phyloP scores from a whole-genome alignment of 2,329 filamentous ascomycete species.

The Sclerotinia sclerotiorum region DNA sequence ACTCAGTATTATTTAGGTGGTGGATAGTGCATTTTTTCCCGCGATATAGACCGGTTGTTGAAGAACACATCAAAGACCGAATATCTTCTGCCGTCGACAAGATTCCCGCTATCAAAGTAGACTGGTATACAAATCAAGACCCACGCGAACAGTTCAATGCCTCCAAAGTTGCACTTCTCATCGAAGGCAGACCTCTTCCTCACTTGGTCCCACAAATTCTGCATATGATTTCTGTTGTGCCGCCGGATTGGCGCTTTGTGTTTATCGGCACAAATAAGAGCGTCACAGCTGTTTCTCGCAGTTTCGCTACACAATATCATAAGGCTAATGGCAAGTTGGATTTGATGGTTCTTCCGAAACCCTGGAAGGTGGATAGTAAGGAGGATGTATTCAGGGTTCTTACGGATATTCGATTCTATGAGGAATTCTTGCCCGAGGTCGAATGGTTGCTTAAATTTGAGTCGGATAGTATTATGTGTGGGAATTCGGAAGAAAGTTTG shows the following conservation, averaged over 20 bases:
- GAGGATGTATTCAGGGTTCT: constrained; percentile 55
- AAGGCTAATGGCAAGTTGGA: constrained; percentile 49
- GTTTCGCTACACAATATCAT: constrained; percentile 50
- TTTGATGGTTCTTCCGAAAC: constrained; percentile 24
- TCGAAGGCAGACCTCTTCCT: constrained; percentile 53
- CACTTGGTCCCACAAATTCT: constrained; percentile 54
- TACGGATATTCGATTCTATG: constrained; percentile 54
- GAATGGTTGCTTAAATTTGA: constrained; percentile 58
- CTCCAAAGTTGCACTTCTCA: constrained; percentile 51
- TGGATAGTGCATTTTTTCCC: constrained; percentile 48
- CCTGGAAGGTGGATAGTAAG: constrained; percentile 39
- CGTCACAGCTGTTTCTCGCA: constrained; percentile 47
- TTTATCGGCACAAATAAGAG: constrained; percentile 53
- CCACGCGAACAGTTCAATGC: constrained; percentile 43
- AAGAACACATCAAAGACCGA: constrained; percentile 38
- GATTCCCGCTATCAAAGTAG: constrained; percentile 37
- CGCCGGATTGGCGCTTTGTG: constrained; percentile 57
- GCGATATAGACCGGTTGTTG: constrained; percentile 47
- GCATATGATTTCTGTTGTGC: constrained; percentile 57
- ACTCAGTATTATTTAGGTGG: constrained; percentile 44
- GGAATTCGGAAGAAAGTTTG: constrained; percentile 49
- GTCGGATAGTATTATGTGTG: constrained; percentile 57
- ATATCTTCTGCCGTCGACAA: constrained; percentile 35
- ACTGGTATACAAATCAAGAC: constrained; percentile 37
- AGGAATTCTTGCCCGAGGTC: constrained; percentile 47